Evolutionary conservation across 495 filamentous ascomycete genomes (phyloP).

Genomic region (Hypomontagnella submonticulosa): DNA sequence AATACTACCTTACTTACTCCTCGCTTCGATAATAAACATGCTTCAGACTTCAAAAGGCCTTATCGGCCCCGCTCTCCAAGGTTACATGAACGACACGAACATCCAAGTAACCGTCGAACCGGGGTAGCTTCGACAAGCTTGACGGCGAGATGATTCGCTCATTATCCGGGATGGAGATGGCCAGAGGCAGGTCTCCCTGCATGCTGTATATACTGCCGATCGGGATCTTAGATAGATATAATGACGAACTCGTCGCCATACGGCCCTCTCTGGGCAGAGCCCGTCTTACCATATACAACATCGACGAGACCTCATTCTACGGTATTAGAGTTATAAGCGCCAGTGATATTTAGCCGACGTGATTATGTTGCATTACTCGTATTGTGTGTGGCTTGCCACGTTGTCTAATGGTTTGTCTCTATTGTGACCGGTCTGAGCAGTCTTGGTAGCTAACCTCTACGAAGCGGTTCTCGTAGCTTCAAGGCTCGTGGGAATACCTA

Average conservation of each 20-base stretch:
- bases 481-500: conserved; percentile 51
- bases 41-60: conserved; percentile 8
- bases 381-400: conserved; percentile 18
- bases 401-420: conserved; percentile 32
- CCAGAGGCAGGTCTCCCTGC: conserved; percentile 10
- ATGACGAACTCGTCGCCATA: conserved; percentile 3
- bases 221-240: conserved; percentile 17
- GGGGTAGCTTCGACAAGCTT: conserved; percentile 14
- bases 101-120: conserved; percentile 18
- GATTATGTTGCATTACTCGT: conserved; percentile 11
- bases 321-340: conserved; percentile 3
- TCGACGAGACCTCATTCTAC: not conserved
- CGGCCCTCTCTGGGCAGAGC: not conserved
- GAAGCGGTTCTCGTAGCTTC: conserved; percentile 29
- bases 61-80: conserved; percentile 39
- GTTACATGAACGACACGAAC: conserved; percentile 38
- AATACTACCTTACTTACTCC: conserved; percentile 25
- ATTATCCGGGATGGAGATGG: conserved; percentile 15
- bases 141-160: conserved; percentile 32
- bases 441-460: conserved; percentile 9
- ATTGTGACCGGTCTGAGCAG: not conserved
- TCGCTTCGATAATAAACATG: conserved; percentile 6
- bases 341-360: conserved; percentile 5
- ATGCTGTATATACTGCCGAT: conserved; percentile 9
- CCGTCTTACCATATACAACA: conserved; percentile 6